phyloP scores from a whole-genome alignment of 352 stramenopile species.

The Pythium dissimile region DNA sequence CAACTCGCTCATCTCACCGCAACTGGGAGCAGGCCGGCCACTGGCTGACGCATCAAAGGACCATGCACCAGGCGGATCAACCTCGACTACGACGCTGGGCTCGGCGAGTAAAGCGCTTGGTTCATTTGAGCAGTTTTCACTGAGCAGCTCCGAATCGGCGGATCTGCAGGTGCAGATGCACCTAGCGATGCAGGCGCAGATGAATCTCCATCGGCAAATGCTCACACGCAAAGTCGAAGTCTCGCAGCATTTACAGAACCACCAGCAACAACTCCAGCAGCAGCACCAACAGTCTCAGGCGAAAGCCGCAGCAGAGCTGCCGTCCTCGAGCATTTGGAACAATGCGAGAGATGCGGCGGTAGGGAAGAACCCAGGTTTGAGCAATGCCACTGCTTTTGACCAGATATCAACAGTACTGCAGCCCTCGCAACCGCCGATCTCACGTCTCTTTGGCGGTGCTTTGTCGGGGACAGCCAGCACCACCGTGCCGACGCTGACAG shows the following conservation, averaged over 20 bases:
- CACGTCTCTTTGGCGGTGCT: too few relatives aligned
- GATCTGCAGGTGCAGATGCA: conserved; percentile 85
- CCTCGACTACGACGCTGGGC: too few relatives aligned
- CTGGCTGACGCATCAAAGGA: too few relatives aligned
- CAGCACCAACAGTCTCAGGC: not conserved
- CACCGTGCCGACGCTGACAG: not conserved
- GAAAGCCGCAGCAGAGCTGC: not conserved
- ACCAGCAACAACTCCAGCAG: conserved; percentile 13
- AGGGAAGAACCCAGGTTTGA: too few relatives aligned
- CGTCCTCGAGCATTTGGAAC: not conserved
- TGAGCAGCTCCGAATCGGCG: conserved; percentile 66
- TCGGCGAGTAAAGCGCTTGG: not conserved
- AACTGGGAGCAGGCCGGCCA: conserved; percentile 30
- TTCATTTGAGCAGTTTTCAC: conserved; percentile 25
- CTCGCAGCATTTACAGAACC: conserved; percentile 29
- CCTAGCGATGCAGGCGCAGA: conserved; percentile 84
- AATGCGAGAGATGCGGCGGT: too few relatives aligned
- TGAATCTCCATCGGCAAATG: conserved; percentile 88
- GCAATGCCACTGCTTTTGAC: too few relatives aligned
- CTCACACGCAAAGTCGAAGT: conserved; percentile 83
- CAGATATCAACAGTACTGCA: too few relatives aligned
- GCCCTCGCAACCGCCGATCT: too few relatives aligned
- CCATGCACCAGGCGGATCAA: too few relatives aligned
- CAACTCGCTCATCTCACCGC: conserved; percentile 73
- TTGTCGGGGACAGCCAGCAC: too few relatives aligned